These are phyloP conservation scores for Tinospora cordifolia DNA, from an alignment of 164 flowering plant genomes.

Conservation along the genomic window DNA sequence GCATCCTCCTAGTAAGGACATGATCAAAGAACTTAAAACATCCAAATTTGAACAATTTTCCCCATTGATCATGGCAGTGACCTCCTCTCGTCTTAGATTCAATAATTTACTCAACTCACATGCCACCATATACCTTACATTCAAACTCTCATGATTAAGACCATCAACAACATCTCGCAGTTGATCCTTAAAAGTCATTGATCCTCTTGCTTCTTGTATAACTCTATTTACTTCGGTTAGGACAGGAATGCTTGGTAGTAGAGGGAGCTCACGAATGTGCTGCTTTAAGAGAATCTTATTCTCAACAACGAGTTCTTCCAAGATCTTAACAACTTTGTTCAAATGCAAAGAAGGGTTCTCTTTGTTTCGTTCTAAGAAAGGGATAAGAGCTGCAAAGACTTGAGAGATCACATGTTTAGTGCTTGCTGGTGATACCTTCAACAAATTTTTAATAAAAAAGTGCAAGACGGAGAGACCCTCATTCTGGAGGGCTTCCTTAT, in stretches of 20 bases:
- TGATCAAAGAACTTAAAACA: conserved; percentile 69
- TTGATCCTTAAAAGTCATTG: conserved; percentile 77
- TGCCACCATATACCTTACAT: conserved; percentile 96
- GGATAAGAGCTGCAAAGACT: conserved; percentile 90
- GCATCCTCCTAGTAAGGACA: conserved; percentile 83
- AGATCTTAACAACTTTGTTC: conserved; percentile 64
- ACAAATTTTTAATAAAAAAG: conserved; percentile 65
- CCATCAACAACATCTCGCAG: conserved; percentile 72
- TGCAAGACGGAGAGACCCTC: conserved; percentile 85
- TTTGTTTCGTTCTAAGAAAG: conserved; percentile 71
- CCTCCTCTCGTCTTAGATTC: conserved; percentile 50
- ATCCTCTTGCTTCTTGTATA: conserved; percentile 83
- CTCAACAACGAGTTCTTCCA: conserved; percentile 83
- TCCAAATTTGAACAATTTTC: conserved; percentile 63
- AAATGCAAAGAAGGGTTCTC: conserved; percentile 51
- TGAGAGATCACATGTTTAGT: conserved; percentile 85
- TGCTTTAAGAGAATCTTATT: conserved; percentile 58
- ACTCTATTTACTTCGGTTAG: conserved; percentile 60
- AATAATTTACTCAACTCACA: conserved; percentile 83
- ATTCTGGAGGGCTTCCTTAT: conserved; percentile 64
- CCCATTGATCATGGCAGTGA: conserved; percentile 53
- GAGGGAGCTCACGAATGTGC: conserved; percentile 82
- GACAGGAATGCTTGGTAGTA: conserved; percentile 65
- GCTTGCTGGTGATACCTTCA: conserved; percentile 75
- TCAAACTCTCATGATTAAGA: conserved; percentile 89